These are phyloP conservation scores for Thraustochytrium sp. DNA, from an alignment of 352 stramenopile genomes.

Conservation along the genomic window DNA sequence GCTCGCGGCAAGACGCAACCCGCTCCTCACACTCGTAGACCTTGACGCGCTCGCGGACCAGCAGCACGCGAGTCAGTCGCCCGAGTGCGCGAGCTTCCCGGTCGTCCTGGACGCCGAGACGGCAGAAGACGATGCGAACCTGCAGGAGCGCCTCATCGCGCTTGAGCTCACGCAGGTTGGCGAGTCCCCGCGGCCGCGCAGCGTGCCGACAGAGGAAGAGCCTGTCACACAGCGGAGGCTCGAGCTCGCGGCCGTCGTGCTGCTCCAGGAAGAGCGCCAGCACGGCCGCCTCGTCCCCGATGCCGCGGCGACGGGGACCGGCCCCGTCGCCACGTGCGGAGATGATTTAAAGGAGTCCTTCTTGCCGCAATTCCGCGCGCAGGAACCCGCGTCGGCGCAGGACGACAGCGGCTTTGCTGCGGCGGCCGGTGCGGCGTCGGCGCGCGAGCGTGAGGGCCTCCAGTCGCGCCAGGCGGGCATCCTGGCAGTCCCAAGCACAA, in stretches of 20 bases:
- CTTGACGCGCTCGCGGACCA: constrained; percentile 20
- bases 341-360: neutral
- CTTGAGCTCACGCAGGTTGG: neutral
- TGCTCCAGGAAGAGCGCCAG: neutral
- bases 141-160: neutral
- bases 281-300: neutral
- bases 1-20: neutral
- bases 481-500: neutral
- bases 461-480: neutral
- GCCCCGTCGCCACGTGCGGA: no score
- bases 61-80: neutral
- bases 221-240: neutral
- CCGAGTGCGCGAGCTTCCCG: neutral
- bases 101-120: neutral
- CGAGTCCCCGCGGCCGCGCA: neutral
- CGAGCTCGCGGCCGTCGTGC: neutral
- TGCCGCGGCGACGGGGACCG: neutral
- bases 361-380: neutral
- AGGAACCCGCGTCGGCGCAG: neutral
- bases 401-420: neutral
- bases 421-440: neutral
- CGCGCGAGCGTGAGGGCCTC: no score
- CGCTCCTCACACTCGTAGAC: neutral
- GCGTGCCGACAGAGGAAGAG: neutral
- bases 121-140: neutral